Conservation (phyloP, 106 monocot species). For the Phalaenopsis equestris region DNA sequence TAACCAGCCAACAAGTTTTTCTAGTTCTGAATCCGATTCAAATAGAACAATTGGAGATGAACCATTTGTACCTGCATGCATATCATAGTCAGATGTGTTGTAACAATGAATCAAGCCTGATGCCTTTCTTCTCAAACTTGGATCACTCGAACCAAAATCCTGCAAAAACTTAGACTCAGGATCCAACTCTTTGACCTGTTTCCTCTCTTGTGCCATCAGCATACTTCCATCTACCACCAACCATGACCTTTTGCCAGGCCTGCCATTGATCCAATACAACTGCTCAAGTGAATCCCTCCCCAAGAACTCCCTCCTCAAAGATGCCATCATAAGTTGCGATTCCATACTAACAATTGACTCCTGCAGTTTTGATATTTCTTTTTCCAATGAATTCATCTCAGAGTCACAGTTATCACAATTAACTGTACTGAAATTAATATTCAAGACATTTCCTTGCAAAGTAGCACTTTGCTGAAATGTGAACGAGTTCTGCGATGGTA, state of each 20-base stretch:
- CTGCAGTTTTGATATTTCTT: constrained; percentile 62
- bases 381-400: constrained; percentile 44
- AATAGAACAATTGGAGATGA: constrained; percentile 42
- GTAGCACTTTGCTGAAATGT: constrained; percentile 11
- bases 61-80: constrained; percentile 10
- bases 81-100: constrained; percentile 8
- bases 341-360: constrained; percentile 55
- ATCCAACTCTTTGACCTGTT: background rate
- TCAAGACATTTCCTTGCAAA: constrained; percentile 6
- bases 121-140: background rate
- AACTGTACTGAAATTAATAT: constrained; percentile 5
- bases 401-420: constrained; percentile 20
- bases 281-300: constrained; percentile 80
- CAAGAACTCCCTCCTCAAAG: constrained; percentile 74
- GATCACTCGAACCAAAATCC: constrained; percentile 10
- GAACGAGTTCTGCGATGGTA: constrained; percentile 12
- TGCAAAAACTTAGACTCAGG: background rate
- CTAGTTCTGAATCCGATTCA: constrained; percentile 69
- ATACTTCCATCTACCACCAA: constrained; percentile 64
- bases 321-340: constrained; percentile 54
- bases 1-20: constrained; percentile 63
- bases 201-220: constrained; percentile 13
- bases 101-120: constrained; percentile 1
- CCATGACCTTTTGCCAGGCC: constrained; percentile 69
- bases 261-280: constrained; percentile 77